Conservation (phyloP, 169 alveolate genomes). For the Cryptosporidium muris region DNA sequence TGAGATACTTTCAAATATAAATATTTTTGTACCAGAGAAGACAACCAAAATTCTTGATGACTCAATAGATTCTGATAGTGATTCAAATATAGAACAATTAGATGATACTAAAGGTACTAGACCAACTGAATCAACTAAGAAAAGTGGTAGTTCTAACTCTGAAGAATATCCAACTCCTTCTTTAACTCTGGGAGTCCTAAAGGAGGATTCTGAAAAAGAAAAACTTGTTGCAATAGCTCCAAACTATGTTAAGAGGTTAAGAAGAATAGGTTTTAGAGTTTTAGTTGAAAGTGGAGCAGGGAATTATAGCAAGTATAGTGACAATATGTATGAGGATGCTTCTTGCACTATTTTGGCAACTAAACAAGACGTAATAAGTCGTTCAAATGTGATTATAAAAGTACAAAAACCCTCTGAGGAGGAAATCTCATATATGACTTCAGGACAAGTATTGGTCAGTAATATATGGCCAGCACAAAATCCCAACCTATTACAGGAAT, state of each 20-base stretch:
- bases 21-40: conserved; percentile 24
- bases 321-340: conserved; percentile 76
- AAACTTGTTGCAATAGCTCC: conserved; percentile 86
- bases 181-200: conserved; percentile 75
- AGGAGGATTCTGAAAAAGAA: conserved; percentile 74
- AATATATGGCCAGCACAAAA: conserved; percentile 85
- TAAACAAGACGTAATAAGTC: conserved; percentile 75
- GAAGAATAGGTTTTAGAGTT: conserved; percentile 84
- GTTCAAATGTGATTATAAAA: conserved; percentile 80
- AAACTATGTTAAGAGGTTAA: conserved; percentile 79
- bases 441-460: conserved; percentile 80
- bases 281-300: conserved; percentile 87
- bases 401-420: conserved; percentile 81
- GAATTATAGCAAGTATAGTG: conserved; percentile 78
- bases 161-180: conserved; percentile 66
- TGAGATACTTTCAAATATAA: conserved; percentile 13
- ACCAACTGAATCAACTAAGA: background rate
- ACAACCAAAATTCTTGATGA: conserved; percentile 1
- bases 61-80: conserved; percentile 66
- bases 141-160: conserved; percentile 7
- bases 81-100: conserved; percentile 31
- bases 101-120: background rate
- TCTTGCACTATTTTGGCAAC: conserved; percentile 78
- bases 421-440: conserved; percentile 76
- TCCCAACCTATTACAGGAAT: conserved; percentile 67